Conservation (phyloP, 345 rosid genomes). For the Draba incana region DNA sequence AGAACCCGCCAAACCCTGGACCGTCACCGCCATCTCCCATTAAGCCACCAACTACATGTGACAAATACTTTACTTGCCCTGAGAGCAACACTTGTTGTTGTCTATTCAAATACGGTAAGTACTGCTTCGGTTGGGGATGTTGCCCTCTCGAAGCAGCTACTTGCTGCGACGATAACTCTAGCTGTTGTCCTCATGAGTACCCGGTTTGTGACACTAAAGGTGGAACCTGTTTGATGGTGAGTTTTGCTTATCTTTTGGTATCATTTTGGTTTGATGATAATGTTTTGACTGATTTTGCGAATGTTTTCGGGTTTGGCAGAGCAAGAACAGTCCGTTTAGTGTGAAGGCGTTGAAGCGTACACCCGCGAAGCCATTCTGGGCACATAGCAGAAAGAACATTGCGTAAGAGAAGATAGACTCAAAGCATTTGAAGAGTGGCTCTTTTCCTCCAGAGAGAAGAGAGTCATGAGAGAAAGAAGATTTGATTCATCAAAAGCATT, state of each 20-base stretch:
- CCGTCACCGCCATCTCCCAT: constrained; percentile 93
- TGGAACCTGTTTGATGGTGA: constrained; percentile 78
- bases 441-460: constrained; percentile 21
- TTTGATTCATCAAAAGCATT: constrained; percentile 8
- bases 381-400: constrained; percentile 51
- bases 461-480: background rate
- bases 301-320: constrained; percentile 50
- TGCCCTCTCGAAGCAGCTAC: constrained; percentile 87
- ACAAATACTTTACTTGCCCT: constrained; percentile 66
- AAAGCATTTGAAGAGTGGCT: constrained; percentile 5
- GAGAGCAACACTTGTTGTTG: constrained; percentile 91
- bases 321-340: constrained; percentile 76
- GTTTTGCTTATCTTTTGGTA: background rate
- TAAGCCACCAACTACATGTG: constrained; percentile 74
- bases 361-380: constrained; percentile 75
- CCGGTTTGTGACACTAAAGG: constrained; percentile 64
- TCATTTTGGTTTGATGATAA: background rate
- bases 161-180: constrained; percentile 78
- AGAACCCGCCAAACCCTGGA: constrained; percentile 94
- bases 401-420: constrained; percentile 39
- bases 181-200: constrained; percentile 89
- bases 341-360: constrained; percentile 79
- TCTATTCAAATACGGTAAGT: constrained; percentile 53
- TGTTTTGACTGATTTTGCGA: constrained; percentile 19
- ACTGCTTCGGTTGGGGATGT: constrained; percentile 94